These are phyloP conservation scores for Kodamaea arcana DNA, from an alignment of 1,139 yeast species.

Conservation along the genomic window DNA sequence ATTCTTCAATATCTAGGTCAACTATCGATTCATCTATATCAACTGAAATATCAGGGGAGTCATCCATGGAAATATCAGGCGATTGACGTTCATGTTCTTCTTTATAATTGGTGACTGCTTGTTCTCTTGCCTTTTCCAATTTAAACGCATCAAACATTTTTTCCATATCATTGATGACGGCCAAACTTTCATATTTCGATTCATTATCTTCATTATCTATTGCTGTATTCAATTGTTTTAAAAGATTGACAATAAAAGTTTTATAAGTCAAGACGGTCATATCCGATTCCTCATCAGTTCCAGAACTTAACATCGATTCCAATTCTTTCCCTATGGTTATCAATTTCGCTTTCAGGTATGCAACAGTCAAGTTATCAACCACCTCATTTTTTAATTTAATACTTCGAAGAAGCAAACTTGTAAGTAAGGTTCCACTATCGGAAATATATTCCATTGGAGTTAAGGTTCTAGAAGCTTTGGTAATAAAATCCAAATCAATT, in stretches of 20 bases:
- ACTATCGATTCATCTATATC: neutral
- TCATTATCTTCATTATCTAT: conserved; percentile 46
- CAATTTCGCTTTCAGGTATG: conserved; percentile 54
- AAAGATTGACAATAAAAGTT: conserved; percentile 46
- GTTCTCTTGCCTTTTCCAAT: conserved; percentile 28
- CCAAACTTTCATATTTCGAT: conserved; percentile 54
- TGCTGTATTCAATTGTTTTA: conserved; percentile 50
- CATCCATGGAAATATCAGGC: neutral
- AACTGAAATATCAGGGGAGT: neutral
- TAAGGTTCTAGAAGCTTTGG: conserved; percentile 38
- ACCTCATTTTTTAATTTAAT: conserved; percentile 47
- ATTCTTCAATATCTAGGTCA: conserved; percentile 2
- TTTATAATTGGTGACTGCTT: neutral
- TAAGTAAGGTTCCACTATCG: conserved; percentile 56
- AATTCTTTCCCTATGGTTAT: conserved; percentile 54
- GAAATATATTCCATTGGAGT: conserved; percentile 47
- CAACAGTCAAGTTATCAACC: conserved; percentile 48
- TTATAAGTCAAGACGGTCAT: conserved; percentile 47
- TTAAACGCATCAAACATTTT: conserved; percentile 55
- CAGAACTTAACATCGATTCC: conserved; percentile 33
- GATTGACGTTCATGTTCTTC: neutral
- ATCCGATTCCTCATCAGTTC: conserved; percentile 14
- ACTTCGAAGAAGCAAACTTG: conserved; percentile 46
- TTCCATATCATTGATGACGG: conserved; percentile 58
- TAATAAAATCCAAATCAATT: conserved; percentile 43